Evolutionary conservation across 2,329 filamentous ascomycete species (phyloP).

Genomic region (Colletotrichum sp.): DNA sequence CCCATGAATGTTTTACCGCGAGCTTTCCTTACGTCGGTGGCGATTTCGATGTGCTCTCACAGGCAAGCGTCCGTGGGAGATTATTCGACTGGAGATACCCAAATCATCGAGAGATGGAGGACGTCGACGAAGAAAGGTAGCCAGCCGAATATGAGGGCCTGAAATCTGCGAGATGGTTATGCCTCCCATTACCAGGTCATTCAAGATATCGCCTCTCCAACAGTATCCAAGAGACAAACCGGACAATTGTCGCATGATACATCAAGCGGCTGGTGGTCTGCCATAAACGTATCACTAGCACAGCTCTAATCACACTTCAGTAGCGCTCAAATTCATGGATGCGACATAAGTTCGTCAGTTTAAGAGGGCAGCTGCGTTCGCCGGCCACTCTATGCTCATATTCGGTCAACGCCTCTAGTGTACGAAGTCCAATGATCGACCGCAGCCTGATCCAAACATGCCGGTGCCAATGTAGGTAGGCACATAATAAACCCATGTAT

Average conservation of each 20-base stretch:
- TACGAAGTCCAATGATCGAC: background rate
- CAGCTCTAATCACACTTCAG: background rate
- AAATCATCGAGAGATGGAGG: accelerated
- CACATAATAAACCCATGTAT: background rate
- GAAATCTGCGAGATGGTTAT: background rate
- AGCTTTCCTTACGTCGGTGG: background rate
- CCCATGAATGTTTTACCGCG: background rate
- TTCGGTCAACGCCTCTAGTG: constrained; percentile 1
- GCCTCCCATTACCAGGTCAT: background rate
- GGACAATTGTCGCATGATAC: background rate
- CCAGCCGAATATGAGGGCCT: background rate
- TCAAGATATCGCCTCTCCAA: background rate
- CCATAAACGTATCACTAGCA: background rate
- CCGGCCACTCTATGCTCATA: background rate
- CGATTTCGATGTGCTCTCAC: background rate
- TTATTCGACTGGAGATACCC: background rate
- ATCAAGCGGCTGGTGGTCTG: background rate
- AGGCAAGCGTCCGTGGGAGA: too few relatives aligned
- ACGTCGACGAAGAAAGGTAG: background rate
- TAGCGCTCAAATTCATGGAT: background rate
- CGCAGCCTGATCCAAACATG: background rate
- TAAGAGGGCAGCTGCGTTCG: background rate
- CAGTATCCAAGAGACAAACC: background rate
- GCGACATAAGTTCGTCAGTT: background rate
- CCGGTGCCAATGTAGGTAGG: background rate